Base-by-base conservation (phyloP, 179 eudicot species). In the Heliamphora pulchella region DNA sequence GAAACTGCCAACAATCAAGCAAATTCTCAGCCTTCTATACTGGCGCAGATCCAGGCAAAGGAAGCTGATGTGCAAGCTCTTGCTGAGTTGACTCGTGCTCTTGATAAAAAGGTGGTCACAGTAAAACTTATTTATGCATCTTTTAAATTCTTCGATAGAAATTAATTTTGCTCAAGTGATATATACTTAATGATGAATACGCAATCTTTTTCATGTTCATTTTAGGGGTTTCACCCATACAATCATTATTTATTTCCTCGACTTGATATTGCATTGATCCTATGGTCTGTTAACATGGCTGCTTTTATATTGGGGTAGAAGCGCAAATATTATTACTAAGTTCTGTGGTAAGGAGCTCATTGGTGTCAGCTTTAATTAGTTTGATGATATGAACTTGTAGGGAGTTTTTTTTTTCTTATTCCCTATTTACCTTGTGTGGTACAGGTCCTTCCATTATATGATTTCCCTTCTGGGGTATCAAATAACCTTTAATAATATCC, bases 21-120 rank as follows among this genome's bases (percentile, higher is more conserved):
- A 79, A 81, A 80, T 85, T 85, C 89, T 80, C 91, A 90, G 84
- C 89, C 90, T 80, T 84, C 88, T 85, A 64, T 80, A 77, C 80
- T 82, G 47, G 86, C 94, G 81, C 97, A 90, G 78, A 73, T 89
- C 64, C 97, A 91, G 83, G 88, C 95, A 43, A 94, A 91, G 87
- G 99, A 92, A 82, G 96, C 98, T 80, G 99, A 94, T 78, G 89
- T 94, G 67, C 92, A 85, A 83, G 99, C 97, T 84, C 85, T 96
- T 82, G 94, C 96, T 80, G 94, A 92, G 85, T 89, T 96, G 54
- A 87, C 89, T 43, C 93, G 94, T 81, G 94, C 92, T 81, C 97
- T 96, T 63, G 98, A 93, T 80, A 94, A 92, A 86, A 96, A 94
- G 98, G 98, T 93, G 71, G 70, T 55, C 55, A 46, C 59, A 31